phyloP scores from a whole-genome alignment of 345 rosid species.

The Pugionium dolabratum region DNA sequence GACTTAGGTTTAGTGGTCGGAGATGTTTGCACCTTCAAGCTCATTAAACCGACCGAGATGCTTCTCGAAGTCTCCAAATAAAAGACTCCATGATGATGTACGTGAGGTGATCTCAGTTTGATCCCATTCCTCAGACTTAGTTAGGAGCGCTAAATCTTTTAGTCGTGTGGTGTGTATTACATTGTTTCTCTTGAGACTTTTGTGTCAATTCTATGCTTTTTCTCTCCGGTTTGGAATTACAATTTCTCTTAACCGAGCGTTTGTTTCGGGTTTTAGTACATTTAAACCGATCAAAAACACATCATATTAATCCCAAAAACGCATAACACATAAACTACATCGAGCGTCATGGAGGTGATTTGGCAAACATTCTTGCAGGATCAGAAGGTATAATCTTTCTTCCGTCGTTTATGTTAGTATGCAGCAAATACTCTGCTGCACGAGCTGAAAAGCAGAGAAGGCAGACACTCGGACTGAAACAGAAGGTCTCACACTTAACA shows the following conservation, averaged over 20 bases:
- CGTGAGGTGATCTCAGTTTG: neutral
- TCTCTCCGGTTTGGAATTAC: constrained; percentile 12
- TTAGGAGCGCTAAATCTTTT: too few species aligned
- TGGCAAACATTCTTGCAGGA: constrained; percentile 87
- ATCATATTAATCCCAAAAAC: constrained; percentile 10
- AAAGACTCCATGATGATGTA: neutral
- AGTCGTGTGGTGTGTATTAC: too few species aligned
- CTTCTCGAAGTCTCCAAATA: constrained; percentile 14
- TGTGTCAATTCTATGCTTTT: neutral
- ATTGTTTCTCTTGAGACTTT: neutral
- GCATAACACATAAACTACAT: neutral
- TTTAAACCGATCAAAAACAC: constrained; percentile 21
- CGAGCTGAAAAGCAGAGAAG: too few species aligned
- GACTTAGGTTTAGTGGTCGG: constrained; percentile 24
- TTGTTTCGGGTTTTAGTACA: constrained; percentile 6
- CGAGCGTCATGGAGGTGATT: constrained; percentile 83
- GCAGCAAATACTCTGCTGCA: too few species aligned
- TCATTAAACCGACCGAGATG: constrained; percentile 26
- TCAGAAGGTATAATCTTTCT: constrained; percentile 56
- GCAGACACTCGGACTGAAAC: too few species aligned
- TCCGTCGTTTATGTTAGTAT: neutral
- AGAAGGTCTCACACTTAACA: too few species aligned
- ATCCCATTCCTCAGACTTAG: constrained; percentile 11
- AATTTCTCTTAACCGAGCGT: constrained; percentile 12
- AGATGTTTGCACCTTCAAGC: constrained; percentile 30